These are phyloP conservation scores for Aspergillus arachidicola DNA, from an alignment of 2,329 filamentous ascomycete species.

Conservation along the genomic window DNA sequence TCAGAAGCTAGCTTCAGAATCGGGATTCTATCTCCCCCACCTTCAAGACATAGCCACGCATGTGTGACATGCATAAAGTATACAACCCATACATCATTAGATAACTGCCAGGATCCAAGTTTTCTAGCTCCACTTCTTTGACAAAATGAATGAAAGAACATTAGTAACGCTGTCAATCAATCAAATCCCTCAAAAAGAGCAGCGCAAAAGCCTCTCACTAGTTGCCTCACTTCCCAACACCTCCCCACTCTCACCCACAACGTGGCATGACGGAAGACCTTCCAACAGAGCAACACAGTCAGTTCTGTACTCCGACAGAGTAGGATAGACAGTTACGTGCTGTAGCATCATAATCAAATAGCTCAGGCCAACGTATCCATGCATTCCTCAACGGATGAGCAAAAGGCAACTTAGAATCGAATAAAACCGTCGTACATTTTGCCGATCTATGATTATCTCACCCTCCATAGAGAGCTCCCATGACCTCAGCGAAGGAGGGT, in stretches of 20 bases:
- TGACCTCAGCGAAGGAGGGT: not conserved
- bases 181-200: not conserved
- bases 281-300: not conserved
- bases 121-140: not conserved
- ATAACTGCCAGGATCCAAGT: not conserved
- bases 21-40: not conserved
- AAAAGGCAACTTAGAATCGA: not conserved
- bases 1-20: not conserved
- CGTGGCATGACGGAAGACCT: conserved; percentile 5
- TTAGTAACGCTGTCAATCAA: not conserved
- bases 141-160: not conserved
- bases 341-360: not conserved
- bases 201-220: not conserved
- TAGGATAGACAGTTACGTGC: not conserved
- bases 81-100: not conserved
- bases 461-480: not conserved
- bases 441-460: not conserved
- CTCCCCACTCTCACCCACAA: not conserved
- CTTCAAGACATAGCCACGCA: not conserved
- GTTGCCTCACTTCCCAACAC: conserved; percentile 16
- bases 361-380: not conserved
- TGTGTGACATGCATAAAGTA: not conserved
- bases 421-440: not conserved
- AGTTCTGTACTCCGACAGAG: not conserved
- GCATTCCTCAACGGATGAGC: not conserved